Evolutionary conservation across 768 basidiomycete genomes (phyloP).

Genomic region (Leccinum uliginosum): DNA sequence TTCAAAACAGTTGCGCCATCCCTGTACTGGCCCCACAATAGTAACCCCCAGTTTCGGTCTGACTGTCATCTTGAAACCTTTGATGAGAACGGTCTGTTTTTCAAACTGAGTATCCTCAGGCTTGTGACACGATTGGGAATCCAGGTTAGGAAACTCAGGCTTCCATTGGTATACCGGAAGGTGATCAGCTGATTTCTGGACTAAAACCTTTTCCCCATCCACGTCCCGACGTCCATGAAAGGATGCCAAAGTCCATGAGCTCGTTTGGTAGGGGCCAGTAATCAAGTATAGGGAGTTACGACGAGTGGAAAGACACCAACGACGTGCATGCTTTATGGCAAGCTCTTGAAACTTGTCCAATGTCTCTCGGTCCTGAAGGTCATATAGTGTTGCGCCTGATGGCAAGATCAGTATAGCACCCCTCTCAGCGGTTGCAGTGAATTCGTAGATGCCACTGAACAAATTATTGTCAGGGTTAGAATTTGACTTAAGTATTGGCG

Average conservation of each 20-base stretch:
- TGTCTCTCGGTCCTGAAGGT: not conserved
- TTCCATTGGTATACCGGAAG: not conserved
- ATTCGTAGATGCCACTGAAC: not conserved
- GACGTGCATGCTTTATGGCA: not conserved
- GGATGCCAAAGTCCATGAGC: not conserved
- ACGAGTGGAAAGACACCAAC: not conserved
- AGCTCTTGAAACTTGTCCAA: not conserved
- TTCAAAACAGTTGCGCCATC: no score
- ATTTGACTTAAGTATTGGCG: not conserved
- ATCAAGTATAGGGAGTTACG: conserved; percentile 5
- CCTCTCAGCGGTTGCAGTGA: not conserved
- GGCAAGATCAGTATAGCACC: conserved; percentile 6
- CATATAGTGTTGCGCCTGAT: not conserved
- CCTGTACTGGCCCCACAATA: not conserved
- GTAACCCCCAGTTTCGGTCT: not conserved
- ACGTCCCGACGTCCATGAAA: not conserved
- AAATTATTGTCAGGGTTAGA: not conserved
- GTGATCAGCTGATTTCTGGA: not conserved
- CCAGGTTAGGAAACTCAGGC: not conserved
- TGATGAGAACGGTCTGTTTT: conserved; percentile 11
- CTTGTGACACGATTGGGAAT: not conserved
- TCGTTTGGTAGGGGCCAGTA: conserved; percentile 1
- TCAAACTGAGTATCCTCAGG: not conserved
- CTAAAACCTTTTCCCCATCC: not conserved
- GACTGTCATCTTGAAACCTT: conserved; percentile 7